A percentile compares a stretch with the other conserved stretches of the same genome.
These are phyloP conservation scores for Lecanosticta acicola DNA, from an alignment of 2,329 filamentous ascomycete species.

Conservation along the genomic window DNA sequence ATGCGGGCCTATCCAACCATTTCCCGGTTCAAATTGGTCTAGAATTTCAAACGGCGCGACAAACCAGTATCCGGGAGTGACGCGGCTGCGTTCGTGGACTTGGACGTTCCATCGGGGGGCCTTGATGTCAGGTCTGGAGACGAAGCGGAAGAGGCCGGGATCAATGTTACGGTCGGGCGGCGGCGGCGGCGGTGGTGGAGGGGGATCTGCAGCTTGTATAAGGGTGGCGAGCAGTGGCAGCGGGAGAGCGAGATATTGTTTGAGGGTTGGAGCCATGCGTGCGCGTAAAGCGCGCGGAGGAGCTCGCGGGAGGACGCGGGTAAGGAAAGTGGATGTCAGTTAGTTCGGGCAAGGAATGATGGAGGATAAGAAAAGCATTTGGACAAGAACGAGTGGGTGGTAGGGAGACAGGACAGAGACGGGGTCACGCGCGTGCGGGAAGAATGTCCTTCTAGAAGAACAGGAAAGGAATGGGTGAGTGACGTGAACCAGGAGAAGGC, in stretches of 20 bases:
- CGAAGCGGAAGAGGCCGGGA: slow-evolving; percentile 8
- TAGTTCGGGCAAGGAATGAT: too few species aligned
- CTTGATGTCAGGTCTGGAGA: slow-evolving; percentile 18
- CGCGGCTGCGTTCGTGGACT: slow-evolving; percentile 5
- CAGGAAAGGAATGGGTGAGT: too few species aligned
- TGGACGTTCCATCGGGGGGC: slow-evolving; percentile 16
- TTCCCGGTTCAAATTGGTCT: slow-evolving; percentile 9
- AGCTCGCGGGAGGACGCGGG: neutral
- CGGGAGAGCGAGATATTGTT: neutral
- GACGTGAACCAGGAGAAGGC: too few species aligned
- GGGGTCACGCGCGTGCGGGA: too few species aligned
- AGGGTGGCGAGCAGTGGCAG: neutral
- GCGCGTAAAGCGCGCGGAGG: neutral
- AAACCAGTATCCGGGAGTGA: slow-evolving; percentile 20
- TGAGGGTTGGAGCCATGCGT: neutral
- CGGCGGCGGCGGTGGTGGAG: slow-evolving; percentile 2
- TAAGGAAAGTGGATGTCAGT: neutral
- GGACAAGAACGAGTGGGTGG: too few species aligned
- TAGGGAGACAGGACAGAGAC: too few species aligned
- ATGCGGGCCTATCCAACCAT: slow-evolving; percentile 15
- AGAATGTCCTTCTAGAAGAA: too few species aligned
- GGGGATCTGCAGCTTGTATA: neutral
- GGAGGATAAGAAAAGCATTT: too few species aligned
- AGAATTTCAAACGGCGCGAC: slow-evolving; percentile 16
- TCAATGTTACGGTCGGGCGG: slow-evolving; percentile 5